Base-by-base conservation (phyloP, 2,329 filamentous ascomycete genomes). In the Pseudofabraea citricarpa region DNA sequence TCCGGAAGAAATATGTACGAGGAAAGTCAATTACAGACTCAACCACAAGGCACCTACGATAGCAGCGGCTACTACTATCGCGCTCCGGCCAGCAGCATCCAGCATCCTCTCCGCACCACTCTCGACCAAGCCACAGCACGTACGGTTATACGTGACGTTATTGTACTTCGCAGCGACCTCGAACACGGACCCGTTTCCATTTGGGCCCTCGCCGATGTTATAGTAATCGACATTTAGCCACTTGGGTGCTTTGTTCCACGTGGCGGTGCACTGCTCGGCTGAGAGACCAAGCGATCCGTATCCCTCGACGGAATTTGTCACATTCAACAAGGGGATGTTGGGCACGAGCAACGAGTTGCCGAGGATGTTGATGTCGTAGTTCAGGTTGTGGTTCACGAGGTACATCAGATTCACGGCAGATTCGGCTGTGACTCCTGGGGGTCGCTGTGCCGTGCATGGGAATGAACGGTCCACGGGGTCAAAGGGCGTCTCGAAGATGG, bases 401-500 rank as follows among this genome's bases (percentile, higher is more conserved):
- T 90, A 94, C 65, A 95, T 73, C 33, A 82, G 75, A 22, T 82
- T 71, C 45, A 71, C 68, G 0, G 77, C 74, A 6, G 77, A 71
- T 2, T 73, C 65, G 0, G 61, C 57, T 2, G 67, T 56, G 45
- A 94, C 68, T 33, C 77, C 69, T 0, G 87, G 87, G 1, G 90
- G 90, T 0, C 90, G 82, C 59, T 95, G 79, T 27, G 83, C 73
- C 0, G 70, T 81, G 67, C 90, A 96, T 0, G 90, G 89, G 61
- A 95, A 95, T 1, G 64, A 62, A 38, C 66, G 66, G 58, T 80
- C 62, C 13, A 64, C 58, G 3, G 80, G 67, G 55, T 60, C 61
- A 61, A 95, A 96, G 0, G 87, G 87, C 1, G 90, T 91, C 68
- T 96, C 88, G 87, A 87, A 95, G 67, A 94, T 77, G 59, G 95